phyloP scores from a whole-genome alignment of 179 eudicot genomes.

The Gypsophila paniculata region DNA sequence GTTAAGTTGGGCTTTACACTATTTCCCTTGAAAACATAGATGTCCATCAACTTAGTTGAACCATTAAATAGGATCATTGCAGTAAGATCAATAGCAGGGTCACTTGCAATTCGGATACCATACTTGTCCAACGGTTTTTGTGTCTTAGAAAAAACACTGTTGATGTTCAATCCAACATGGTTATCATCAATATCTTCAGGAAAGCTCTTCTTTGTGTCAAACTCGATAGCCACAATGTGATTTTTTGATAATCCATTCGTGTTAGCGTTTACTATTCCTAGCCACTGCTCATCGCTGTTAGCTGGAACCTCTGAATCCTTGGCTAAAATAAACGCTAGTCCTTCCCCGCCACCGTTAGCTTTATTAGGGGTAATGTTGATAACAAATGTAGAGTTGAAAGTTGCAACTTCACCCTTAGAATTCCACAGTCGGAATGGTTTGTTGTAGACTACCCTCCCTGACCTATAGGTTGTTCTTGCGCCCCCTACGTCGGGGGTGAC shows the following conservation, averaged over 20 bases:
- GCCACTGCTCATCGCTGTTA: conserved; percentile 34
- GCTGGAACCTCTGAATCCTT: conserved; percentile 19
- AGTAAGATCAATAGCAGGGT: conserved; percentile 15
- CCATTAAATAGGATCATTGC: conserved; percentile 30
- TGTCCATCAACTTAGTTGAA: conserved; percentile 18
- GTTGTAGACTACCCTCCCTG: conserved; percentile 22
- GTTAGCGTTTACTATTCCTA: conserved; percentile 33
- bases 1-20: background rate
- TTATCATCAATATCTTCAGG: conserved; percentile 29
- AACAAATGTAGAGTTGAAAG: conserved; percentile 40
- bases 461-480: background rate
- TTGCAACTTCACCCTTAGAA: conserved; percentile 16
- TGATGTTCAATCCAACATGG: conserved; percentile 36
- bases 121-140: conserved; percentile 18
- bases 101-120: conserved; percentile 20
- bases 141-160: conserved; percentile 21
- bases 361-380: conserved; percentile 18
- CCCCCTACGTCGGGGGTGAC: conserved; percentile 23
- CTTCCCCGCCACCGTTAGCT: conserved; percentile 23
- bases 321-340: conserved; percentile 34
- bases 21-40: conserved; percentile 25
- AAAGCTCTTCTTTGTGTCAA: conserved; percentile 38
- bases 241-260: conserved; percentile 24
- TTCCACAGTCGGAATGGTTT: conserved; percentile 21
- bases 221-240: conserved; percentile 33